A percentile compares a stretch with the other conserved stretches of the same genome.
These are phyloP conservation scores for Ampelocalamus luodianensis DNA, from an alignment of 176 grass and related monocot genomes.

Conservation along the genomic window DNA sequence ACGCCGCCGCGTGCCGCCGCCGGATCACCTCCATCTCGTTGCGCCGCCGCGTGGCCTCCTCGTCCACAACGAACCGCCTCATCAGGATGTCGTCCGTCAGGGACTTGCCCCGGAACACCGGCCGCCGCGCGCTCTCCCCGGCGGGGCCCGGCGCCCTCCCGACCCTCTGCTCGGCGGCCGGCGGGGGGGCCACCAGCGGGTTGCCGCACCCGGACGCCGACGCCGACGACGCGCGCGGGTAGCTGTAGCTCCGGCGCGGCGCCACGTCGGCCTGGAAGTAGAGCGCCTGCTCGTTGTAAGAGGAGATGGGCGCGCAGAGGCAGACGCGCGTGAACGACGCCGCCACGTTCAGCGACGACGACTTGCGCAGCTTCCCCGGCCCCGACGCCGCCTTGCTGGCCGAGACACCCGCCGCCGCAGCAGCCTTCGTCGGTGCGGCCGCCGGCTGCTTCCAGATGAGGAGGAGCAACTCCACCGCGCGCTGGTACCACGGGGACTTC, in stretches of 20 bases:
- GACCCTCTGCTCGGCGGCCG: constrained; percentile 16
- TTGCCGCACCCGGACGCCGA: constrained; percentile 49
- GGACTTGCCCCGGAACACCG: constrained; percentile 93
- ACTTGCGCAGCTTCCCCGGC: constrained; percentile 64
- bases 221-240: constrained; percentile 72
- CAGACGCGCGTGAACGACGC: constrained; percentile 93
- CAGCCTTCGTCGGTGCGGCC: constrained; percentile 42
- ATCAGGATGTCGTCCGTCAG: constrained; percentile 85
- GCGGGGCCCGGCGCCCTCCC: background rate
- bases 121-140: constrained; percentile 39
- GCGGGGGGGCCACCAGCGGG: constrained; percentile 57
- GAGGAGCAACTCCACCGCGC: constrained; percentile 61
- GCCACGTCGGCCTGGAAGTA: constrained; percentile 74
- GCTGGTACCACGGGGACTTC: constrained; percentile 79
- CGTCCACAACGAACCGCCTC: constrained; percentile 92
- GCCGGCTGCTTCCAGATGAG: constrained; percentile 63
- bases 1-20: constrained; percentile 63
- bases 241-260: constrained; percentile 89
- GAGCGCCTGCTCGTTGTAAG: constrained; percentile 79
- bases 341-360: constrained; percentile 88
- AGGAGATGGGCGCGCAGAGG: constrained; percentile 91
- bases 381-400: background rate
- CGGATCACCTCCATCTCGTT: constrained; percentile 95
- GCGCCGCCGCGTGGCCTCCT: constrained; percentile 77
- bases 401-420: constrained; percentile 41